These are phyloP conservation scores for Angomonas ambiguus DNA, from an alignment of 208 protist genomes.

Conservation along the genomic window DNA sequence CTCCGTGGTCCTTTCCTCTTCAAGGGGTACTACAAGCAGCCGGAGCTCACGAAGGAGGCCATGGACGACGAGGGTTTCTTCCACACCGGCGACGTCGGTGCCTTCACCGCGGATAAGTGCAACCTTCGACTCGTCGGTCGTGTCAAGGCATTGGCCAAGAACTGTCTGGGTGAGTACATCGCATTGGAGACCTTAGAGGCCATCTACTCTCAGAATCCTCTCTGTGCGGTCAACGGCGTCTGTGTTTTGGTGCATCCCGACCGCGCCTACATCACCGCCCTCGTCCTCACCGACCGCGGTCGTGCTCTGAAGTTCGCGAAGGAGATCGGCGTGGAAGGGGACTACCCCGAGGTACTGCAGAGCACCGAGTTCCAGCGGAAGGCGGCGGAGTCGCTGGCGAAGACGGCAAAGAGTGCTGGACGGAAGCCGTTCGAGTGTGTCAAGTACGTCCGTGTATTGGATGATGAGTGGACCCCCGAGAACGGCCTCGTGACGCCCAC, in stretches of 20 bases:
- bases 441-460: constrained; percentile 50
- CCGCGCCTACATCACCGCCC: constrained; percentile 52
- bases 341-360: constrained; percentile 31
- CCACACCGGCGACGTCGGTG: constrained; percentile 85
- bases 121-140: constrained; percentile 77
- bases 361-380: constrained; percentile 36
- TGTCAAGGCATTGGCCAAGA: constrained; percentile 91
- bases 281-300: constrained; percentile 55
- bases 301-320: constrained; percentile 46
- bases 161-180: constrained; percentile 91
- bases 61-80: constrained; percentile 84
- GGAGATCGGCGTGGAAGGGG: constrained; percentile 32
- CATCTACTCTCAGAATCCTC: constrained; percentile 53
- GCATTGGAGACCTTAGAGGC: constrained; percentile 80
- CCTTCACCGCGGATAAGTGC: constrained; percentile 34
- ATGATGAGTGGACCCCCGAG: constrained; percentile 72
- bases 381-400: constrained; percentile 44
- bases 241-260: constrained; percentile 43
- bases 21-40: constrained; percentile 90
- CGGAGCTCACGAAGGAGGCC: constrained; percentile 77
- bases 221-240: constrained; percentile 49
- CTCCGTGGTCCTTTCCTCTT: constrained; percentile 79
- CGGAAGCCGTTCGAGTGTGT: constrained; percentile 44
- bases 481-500: constrained; percentile 71
- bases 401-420: constrained; percentile 22